Base-by-base conservation (phyloP, 2,329 filamentous ascomycete genomes). In the Penicillium occitanis region DNA sequence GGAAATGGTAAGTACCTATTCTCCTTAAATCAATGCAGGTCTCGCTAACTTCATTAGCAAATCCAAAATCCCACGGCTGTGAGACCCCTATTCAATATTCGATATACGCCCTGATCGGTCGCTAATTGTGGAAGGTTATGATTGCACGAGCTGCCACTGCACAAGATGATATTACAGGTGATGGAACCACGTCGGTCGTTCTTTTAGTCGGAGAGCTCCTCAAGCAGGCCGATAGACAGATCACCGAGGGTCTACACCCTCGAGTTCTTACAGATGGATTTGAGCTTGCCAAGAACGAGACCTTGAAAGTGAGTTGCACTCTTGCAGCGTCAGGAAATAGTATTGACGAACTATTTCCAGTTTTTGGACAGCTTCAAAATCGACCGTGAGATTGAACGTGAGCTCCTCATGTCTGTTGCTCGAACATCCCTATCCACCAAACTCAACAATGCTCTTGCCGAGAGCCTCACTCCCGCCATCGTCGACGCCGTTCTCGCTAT, bases 61-160 rank as follows among this genome's bases (percentile, higher is more conserved):
- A 98, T 98, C 78, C 94, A 97, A 83, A 98, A 98, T 80, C 95
- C 95, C 33, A 99, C 95, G 42, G 95, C 95, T 71, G 95, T 95
- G 82, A 76, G 80, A 68, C 65, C 57, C 53, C 63, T 71, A 37
- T 58, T 66, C 35, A 53, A 59, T 44, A 57, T 50, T 66, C 35
- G 55, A 59, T 44, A 57, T 50, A 51, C 37, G 10, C 35, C 50
- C 40, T 48, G 61, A 19, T 50, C 35, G 22, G 46, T 37, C 37
- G 61, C 65, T 67, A 57, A 67, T 61, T 57, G 17, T 42, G 28
- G 66, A 76, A 82, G 82, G 84, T 90, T 69, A 89, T 90, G 86
- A 90, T 90, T 74, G 88, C 88, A 69, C 82, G 88, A 76, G 93
- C 94, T 74, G 95, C 95, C 66, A 99, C 95, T 44, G 95, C 95